Evolutionary conservation across 2,329 filamentous ascomycete genomes (phyloP).

Genomic region (Sarocladium strictum): DNA sequence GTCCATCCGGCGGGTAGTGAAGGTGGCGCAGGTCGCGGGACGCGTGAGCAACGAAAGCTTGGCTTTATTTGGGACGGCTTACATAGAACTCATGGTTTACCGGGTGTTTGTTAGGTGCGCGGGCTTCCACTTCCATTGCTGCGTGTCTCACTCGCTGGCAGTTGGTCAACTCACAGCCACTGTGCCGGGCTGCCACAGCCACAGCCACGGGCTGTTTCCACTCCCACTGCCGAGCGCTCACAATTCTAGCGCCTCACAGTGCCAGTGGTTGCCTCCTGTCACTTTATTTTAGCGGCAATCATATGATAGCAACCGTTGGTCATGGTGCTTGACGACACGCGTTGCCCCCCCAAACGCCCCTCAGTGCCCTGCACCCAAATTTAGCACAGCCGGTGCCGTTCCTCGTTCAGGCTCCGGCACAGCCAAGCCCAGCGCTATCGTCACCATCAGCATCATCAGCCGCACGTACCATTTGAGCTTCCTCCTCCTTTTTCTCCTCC

Average conservation of each 20-base stretch:
- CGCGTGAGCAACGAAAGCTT: not conserved
- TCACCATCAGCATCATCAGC: slow-evolving; percentile 3
- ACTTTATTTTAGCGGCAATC: not conserved
- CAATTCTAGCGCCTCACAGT: not conserved
- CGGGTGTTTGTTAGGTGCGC: too few species aligned
- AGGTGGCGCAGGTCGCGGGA: not conserved
- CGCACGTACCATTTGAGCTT: not conserved
- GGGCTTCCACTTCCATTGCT: not conserved
- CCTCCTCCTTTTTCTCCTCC: not conserved
- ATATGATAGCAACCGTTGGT: not conserved
- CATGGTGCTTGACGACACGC: not conserved
- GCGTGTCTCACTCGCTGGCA: not conserved
- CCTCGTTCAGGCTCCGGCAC: slow-evolving; percentile 2
- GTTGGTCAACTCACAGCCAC: not conserved
- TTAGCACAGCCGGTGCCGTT: not conserved
- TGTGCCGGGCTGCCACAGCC: not conserved
- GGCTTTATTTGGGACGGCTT: not conserved
- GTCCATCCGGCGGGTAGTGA: too few species aligned
- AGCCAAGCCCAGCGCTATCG: not conserved
- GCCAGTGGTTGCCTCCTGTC: not conserved
- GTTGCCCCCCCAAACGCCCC: slow-evolving; percentile 2
- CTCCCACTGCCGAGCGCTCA: not conserved
- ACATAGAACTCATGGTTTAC: not conserved
- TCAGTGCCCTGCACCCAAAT: not conserved
- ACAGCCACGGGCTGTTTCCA: not conserved